Conservation (phyloP, 306 rosid genomes). For the Cicer yamashitae region DNA sequence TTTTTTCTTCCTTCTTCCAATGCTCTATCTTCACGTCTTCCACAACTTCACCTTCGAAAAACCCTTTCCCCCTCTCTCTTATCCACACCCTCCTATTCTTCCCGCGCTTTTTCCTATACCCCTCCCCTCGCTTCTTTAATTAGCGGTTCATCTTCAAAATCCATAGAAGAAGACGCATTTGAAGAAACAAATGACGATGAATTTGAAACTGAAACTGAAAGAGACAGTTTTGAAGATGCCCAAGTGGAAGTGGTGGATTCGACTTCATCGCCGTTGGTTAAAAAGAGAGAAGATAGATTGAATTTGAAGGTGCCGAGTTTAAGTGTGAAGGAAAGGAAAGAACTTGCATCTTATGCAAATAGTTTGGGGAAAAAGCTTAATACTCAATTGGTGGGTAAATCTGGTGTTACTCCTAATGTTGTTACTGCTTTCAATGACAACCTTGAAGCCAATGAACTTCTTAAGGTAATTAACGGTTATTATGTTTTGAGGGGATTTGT, state of each 20-base stretch:
- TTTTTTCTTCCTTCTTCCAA: slow-evolving; percentile 42
- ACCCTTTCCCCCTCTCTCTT: slow-evolving; percentile 29
- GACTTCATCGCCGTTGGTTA: slow-evolving; percentile 49
- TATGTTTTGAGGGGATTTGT: neutral
- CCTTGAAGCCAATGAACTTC: slow-evolving; percentile 93
- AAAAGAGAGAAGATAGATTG: slow-evolving; percentile 52
- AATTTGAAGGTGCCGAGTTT: slow-evolving; percentile 61
- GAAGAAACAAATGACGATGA: slow-evolving; percentile 42
- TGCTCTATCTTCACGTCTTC: slow-evolving; percentile 20
- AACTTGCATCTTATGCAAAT: slow-evolving; percentile 80
- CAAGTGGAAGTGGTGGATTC: slow-evolving; percentile 30
- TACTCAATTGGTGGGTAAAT: slow-evolving; percentile 86
- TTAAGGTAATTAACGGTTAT: slow-evolving; percentile 60
- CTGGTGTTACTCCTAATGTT: slow-evolving; percentile 76
- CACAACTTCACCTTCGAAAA: slow-evolving; percentile 1
- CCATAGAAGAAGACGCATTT: slow-evolving; percentile 28
- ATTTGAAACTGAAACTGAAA: slow-evolving; percentile 45
- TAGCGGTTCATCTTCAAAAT: slow-evolving; percentile 10
- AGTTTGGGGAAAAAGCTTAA: slow-evolving; percentile 92
- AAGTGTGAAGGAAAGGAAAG: slow-evolving; percentile 83
- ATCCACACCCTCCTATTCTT: slow-evolving; percentile 40
- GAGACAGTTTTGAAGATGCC: slow-evolving; percentile 31
- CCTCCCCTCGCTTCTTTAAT: slow-evolving; percentile 3
- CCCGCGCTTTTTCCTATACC: slow-evolving; percentile 33
- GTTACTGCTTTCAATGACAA: slow-evolving; percentile 79